Evolutionary conservation across 176 grass and related monocot genomes (phyloP).

Genomic region (Musa itinerans): DNA sequence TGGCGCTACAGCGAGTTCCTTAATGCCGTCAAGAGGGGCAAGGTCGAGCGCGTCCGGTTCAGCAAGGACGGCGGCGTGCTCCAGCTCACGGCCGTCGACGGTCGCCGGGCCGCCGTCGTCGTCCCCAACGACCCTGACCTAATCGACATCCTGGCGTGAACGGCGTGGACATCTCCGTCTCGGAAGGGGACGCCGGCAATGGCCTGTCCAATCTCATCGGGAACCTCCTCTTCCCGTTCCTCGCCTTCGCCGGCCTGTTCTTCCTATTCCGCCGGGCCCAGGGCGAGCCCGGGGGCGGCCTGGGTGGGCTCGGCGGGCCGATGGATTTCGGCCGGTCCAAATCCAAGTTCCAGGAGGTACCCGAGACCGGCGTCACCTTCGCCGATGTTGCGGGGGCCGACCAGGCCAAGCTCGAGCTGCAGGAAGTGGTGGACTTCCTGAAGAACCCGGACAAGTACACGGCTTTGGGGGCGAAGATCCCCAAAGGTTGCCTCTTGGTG

Average conservation of each 20-base stretch:
- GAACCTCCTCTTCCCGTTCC: slow-evolving; percentile 85
- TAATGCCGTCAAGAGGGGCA: slow-evolving; percentile 74
- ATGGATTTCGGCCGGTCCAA: slow-evolving; percentile 97
- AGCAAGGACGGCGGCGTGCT: slow-evolving; percentile 68
- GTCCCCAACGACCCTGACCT: slow-evolving; percentile 90
- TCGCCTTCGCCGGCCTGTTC: slow-evolving; percentile 84
- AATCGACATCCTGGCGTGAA: slow-evolving; percentile 93
- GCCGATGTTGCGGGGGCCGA: slow-evolving; percentile 77
- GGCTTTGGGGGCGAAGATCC: slow-evolving; percentile 81
- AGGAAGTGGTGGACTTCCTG: slow-evolving; percentile 91
- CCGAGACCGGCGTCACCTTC: slow-evolving; percentile 74
- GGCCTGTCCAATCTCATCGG: slow-evolving; percentile 56
- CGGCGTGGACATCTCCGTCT: slow-evolving; percentile 90
- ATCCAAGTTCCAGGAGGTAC: slow-evolving; percentile 97
- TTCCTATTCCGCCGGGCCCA: slow-evolving; percentile 90
- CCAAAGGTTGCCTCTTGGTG: slow-evolving; percentile 80
- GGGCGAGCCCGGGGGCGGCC: slow-evolving; percentile 60
- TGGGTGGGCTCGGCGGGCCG: slow-evolving; percentile 74
- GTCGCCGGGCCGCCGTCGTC: slow-evolving; percentile 53
- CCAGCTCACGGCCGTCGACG: slow-evolving; percentile 76
- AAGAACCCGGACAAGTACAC: slow-evolving; percentile 99
- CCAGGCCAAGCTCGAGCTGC: slow-evolving; percentile 96
- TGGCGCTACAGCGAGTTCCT: slow-evolving; percentile 99
- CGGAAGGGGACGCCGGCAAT: slow-evolving; percentile 59
- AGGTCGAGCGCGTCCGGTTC: slow-evolving; percentile 88